Evolutionary conservation across 1,139 yeast genomes (phyloP).

Genomic region (Nakaseomyces nivariensis): DNA sequence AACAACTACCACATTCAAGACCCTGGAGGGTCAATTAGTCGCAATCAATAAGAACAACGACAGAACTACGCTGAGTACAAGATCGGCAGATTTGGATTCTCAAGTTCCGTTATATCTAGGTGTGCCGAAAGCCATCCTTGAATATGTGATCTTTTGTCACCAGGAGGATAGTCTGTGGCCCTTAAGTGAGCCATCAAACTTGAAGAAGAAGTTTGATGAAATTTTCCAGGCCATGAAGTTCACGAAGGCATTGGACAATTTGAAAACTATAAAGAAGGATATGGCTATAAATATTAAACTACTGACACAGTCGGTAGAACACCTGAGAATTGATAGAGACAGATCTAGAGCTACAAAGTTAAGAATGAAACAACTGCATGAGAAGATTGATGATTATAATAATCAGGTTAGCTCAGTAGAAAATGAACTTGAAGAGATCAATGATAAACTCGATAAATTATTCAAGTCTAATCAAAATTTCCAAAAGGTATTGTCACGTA

Average conservation of each 20-base stretch:
- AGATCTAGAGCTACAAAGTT: slow-evolving; percentile 53
- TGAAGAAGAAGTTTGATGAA: slow-evolving; percentile 91
- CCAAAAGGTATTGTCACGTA: slow-evolving; percentile 57
- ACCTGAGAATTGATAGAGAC: slow-evolving; percentile 60
- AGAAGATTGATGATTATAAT: slow-evolving; percentile 38
- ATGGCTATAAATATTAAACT: slow-evolving; percentile 65
- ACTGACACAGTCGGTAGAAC: slow-evolving; percentile 68
- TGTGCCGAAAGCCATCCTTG: slow-evolving; percentile 77
- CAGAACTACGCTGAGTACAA: slow-evolving; percentile 65
- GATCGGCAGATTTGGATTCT: slow-evolving; percentile 75
- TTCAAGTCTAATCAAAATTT: slow-evolving; percentile 76
- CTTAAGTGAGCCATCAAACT: slow-evolving; percentile 74
- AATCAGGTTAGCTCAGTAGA: slow-evolving; percentile 44
- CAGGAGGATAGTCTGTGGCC: slow-evolving; percentile 99
- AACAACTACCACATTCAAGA: slow-evolving; percentile 65
- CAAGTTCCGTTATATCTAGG: slow-evolving; percentile 79
- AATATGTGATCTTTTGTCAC: slow-evolving; percentile 92
- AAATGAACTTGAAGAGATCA: slow-evolving; percentile 41
- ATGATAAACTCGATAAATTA: slow-evolving; percentile 49
- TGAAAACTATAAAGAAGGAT: slow-evolving; percentile 69
- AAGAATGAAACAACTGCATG: slow-evolving; percentile 38
- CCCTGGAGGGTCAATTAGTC: slow-evolving; percentile 80
- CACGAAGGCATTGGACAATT: slow-evolving; percentile 77
- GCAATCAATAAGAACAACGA: slow-evolving; percentile 53
- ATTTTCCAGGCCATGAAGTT: slow-evolving; percentile 92